Evolutionary conservation across 2,329 filamentous ascomycete genomes (phyloP).

Genomic region (Monilinia vaccinii-corymbosi): DNA sequence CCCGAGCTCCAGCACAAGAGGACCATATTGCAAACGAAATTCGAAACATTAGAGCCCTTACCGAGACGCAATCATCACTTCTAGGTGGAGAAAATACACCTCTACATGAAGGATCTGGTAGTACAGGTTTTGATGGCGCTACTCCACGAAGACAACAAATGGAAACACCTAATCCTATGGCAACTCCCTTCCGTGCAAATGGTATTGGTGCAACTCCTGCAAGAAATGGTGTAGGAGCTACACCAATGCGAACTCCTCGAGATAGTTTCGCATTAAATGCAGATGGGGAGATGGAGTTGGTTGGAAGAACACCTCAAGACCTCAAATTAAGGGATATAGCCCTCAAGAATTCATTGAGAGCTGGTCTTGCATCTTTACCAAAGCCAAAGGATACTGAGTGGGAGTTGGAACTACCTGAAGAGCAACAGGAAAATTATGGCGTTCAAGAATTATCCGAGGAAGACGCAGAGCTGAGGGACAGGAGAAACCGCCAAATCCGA

Average conservation of each 20-base stretch:
- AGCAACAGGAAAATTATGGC: constrained; percentile 51
- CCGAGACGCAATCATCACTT: constrained; percentile 86
- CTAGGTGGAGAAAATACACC: constrained; percentile 91
- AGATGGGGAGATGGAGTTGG: constrained; percentile 54
- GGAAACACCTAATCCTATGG: constrained; percentile 91
- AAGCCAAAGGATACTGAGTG: constrained; percentile 90
- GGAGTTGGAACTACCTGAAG: constrained; percentile 87
- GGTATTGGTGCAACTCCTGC: constrained; percentile 60
- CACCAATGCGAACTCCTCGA: constrained; percentile 78
- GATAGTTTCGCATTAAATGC: constrained; percentile 81
- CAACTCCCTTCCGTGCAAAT: constrained; percentile 68
- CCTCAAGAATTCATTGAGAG: constrained; percentile 57
- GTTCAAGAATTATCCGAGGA: constrained; percentile 46
- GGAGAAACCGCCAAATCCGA: constrained; percentile 62
- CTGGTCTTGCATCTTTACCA: constrained; percentile 71
- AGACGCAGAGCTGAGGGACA: constrained; percentile 64
- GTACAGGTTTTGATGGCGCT: constrained; percentile 81
- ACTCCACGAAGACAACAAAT: constrained; percentile 71
- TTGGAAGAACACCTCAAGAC: constrained; percentile 69
- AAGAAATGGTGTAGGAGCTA: constrained; percentile 57
- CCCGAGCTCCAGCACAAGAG: constrained; percentile 82
- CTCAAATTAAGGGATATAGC: constrained; percentile 62
- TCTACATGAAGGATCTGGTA: constrained; percentile 68
- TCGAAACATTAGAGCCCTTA: constrained; percentile 82
- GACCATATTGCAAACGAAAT: constrained; percentile 97